Evolutionary conservation across 768 basidiomycete species (phyloP).

Genomic region (Lactarius trivialis): DNA sequence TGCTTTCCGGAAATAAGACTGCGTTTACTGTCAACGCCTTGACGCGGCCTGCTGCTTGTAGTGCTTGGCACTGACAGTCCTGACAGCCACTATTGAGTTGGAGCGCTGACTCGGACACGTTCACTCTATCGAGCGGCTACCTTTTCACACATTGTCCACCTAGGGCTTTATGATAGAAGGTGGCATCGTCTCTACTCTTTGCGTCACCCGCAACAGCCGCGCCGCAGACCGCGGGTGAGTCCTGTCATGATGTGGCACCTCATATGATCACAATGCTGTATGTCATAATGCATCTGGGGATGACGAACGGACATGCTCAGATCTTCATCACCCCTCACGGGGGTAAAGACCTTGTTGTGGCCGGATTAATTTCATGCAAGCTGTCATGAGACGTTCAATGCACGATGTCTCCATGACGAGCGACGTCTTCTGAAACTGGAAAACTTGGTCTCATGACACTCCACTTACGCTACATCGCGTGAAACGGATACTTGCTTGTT

Average conservation of each 20-base stretch:
- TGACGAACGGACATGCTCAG: not conserved
- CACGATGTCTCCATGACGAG: slow-evolving; percentile 2
- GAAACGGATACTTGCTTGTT: not conserved
- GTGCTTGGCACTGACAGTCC: not conserved
- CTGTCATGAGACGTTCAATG: not conserved
- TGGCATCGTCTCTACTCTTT: not conserved
- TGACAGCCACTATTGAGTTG: not conserved
- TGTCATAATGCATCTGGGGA: not conserved
- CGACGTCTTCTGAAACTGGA: not conserved
- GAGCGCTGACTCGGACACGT: not conserved
- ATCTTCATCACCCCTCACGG: not conserved
- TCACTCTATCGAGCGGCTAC: not conserved
- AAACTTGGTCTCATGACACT: not conserved
- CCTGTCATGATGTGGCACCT: not conserved
- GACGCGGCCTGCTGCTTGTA: not conserved
- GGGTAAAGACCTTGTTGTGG: not conserved
- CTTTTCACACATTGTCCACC: not conserved
- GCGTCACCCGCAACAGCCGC: not conserved
- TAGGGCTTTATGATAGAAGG: not conserved
- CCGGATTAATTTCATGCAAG: not conserved
- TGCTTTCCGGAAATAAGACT: not conserved
- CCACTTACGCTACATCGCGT: not conserved
- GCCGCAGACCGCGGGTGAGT: not conserved
- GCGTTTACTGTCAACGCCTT: not conserved
- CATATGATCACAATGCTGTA: not conserved